These are phyloP conservation scores for Massariosphaeria phaeospora DNA, from an alignment of 495 filamentous ascomycete genomes.

Conservation along the genomic window DNA sequence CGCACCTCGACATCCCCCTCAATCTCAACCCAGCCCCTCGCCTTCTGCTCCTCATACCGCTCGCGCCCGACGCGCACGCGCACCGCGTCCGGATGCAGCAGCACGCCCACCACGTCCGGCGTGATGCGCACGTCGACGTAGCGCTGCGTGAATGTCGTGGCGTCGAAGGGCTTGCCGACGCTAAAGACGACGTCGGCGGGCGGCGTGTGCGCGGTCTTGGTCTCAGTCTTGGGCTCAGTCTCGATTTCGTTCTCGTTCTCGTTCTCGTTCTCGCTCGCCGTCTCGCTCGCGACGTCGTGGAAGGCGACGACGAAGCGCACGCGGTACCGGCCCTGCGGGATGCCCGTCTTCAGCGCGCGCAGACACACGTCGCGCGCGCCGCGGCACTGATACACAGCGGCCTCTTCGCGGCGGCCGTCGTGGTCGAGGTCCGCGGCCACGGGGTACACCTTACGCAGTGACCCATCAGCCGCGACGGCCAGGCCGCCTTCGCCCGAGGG, in stretches of 20 bases:
- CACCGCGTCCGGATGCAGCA: constrained; percentile 36
- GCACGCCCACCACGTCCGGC: constrained; percentile 34
- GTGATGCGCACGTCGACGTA: constrained; percentile 35
- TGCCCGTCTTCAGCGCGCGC: constrained; percentile 31
- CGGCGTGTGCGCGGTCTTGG: constrained; percentile 13
- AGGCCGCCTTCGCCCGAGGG: constrained; percentile 30
- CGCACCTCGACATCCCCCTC: constrained; percentile 36
- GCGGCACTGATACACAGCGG: constrained; percentile 31
- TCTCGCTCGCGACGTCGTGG: too few relatives aligned
- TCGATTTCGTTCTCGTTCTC: too few relatives aligned
- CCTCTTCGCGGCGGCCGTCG: constrained; percentile 32
- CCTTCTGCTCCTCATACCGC: constrained; percentile 25
- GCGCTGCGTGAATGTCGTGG: constrained; percentile 25
- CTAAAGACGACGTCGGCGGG: constrained; percentile 32
- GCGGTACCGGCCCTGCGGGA: constrained; percentile 34
- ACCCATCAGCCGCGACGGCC: constrained; percentile 25
- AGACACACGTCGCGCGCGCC: constrained; percentile 31
- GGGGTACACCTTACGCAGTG: constrained; percentile 31
- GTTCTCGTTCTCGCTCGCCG: too few relatives aligned
- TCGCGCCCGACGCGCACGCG: constrained; percentile 30
- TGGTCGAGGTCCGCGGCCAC: constrained; percentile 35
- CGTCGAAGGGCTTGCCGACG: constrained; percentile 34
- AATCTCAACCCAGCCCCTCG: constrained; percentile 35
- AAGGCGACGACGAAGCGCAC: constrained; percentile 35
- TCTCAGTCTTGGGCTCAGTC: too few relatives aligned